These are phyloP conservation scores for Triangularia setosa DNA, from an alignment of 2,329 filamentous ascomycete genomes.

Conservation along the genomic window DNA sequence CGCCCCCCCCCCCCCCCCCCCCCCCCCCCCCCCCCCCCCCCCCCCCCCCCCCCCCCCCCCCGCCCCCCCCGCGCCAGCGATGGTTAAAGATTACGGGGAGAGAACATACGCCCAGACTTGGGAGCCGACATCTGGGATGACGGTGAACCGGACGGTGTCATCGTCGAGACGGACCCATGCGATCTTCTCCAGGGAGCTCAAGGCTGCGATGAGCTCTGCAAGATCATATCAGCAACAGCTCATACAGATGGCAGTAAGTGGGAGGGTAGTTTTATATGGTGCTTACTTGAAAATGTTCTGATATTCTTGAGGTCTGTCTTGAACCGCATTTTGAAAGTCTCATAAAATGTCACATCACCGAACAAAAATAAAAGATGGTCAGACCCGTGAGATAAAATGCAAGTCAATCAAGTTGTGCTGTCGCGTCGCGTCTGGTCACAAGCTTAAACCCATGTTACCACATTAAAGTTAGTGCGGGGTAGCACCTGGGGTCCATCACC, in stretches of 20 bases:
- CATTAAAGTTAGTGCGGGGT: constrained; percentile 13
- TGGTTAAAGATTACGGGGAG: no score
- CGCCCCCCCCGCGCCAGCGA: no score
- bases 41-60: no score
- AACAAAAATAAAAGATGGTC: not conserved
- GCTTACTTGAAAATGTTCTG: constrained; percentile 60
- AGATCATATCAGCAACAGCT: constrained; percentile 6
- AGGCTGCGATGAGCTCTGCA: constrained; percentile 60
- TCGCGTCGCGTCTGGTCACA: constrained; percentile 13
- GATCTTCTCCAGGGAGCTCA: constrained; percentile 70
- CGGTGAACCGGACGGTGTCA: constrained; percentile 85
- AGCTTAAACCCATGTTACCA: not conserved
- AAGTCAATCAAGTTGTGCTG: not conserved
- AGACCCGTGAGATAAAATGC: not conserved
- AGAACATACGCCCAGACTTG: constrained; percentile 87
- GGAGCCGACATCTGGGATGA: constrained; percentile 89
- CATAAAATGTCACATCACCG: constrained; percentile 1
- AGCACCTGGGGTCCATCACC: not conserved
- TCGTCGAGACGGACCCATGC: constrained; percentile 89
- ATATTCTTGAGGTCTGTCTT: constrained; percentile 64
- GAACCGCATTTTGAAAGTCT: constrained; percentile 56
- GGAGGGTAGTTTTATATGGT: not conserved
- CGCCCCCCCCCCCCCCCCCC: no score
- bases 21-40: no score
- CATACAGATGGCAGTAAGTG: not conserved